Evolutionary conservation across 805 yeast species (phyloP).

Genomic region (Saturnispora saitoi): DNA sequence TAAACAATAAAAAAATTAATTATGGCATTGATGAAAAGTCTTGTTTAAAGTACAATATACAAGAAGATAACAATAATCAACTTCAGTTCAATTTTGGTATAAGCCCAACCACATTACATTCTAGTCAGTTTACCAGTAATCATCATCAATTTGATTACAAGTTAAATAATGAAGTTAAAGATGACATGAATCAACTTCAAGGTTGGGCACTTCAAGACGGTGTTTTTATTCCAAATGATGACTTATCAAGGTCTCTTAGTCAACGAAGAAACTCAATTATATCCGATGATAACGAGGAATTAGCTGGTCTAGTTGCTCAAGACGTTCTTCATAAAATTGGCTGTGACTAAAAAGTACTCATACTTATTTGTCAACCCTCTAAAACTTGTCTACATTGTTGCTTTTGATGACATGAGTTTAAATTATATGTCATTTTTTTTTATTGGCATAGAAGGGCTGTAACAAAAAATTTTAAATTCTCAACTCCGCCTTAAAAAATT

Average conservation of each 20-base stretch:
- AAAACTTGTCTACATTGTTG: neutral
- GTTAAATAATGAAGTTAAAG: neutral
- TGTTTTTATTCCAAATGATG: conserved; percentile 1
- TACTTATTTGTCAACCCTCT: neutral
- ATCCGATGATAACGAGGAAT: conserved; percentile 2
- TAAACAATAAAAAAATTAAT: neutral
- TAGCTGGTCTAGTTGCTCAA: conserved; percentile 18
- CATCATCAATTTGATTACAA: neutral
- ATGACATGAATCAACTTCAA: neutral
- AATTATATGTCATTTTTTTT: neutral
- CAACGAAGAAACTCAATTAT: neutral
- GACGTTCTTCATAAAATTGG: conserved; percentile 18
- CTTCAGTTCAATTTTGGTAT: neutral
- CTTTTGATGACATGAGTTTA: no score
- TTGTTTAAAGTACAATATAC: neutral
- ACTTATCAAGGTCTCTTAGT: neutral
- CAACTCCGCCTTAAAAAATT: conserved; percentile 3
- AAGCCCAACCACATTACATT: neutral
- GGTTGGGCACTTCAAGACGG: conserved; percentile 11
- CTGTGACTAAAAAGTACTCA: neutral
- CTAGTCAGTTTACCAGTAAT: neutral
- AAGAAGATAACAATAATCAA: neutral
- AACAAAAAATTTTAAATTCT: neutral
- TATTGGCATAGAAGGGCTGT: neutral
- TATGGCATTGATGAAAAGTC: neutral